These are phyloP conservation scores for Penicillium sp. DNA, from an alignment of 2,329 filamentous ascomycete species.

Conservation along the genomic window DNA sequence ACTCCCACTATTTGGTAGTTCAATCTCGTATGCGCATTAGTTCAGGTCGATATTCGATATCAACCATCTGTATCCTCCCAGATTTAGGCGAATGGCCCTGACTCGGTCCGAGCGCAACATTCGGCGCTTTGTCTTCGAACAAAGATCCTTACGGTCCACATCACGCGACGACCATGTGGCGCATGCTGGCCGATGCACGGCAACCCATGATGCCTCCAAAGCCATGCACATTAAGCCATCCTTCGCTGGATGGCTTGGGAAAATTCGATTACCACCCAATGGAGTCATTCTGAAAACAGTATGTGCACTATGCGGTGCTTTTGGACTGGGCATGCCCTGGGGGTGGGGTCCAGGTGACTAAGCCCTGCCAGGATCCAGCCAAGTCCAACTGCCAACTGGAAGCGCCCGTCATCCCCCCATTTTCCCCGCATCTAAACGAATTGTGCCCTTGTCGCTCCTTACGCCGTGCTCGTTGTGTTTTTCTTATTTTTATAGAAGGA, in stretches of 20 bases:
- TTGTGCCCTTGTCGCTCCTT: not conserved
- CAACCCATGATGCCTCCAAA: not conserved
- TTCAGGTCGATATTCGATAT: not conserved
- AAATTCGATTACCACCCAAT: not conserved
- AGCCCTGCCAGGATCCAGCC: slow-evolving; percentile 5
- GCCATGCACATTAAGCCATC: not conserved
- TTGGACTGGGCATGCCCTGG: not conserved
- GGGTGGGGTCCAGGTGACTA: slow-evolving; percentile 13
- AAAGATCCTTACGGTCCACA: slow-evolving; percentile 4
- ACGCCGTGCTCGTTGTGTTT: slow-evolving; percentile 5
- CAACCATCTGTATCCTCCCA: not conserved
- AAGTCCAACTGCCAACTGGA: not conserved
- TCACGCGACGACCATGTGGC: slow-evolving; percentile 19
- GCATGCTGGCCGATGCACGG: slow-evolving; percentile 1
- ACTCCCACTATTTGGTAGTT: not conserved
- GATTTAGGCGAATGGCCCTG: not conserved
- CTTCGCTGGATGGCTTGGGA: not conserved
- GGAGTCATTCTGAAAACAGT: not conserved
- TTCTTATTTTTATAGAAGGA: slow-evolving; percentile 22
- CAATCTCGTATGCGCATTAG: not conserved
- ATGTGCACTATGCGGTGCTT: too few relatives aligned
- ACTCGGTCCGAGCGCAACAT: not conserved
- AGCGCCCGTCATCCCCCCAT: slow-evolving; percentile 8
- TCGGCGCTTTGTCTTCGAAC: not conserved
- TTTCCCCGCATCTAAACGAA: slow-evolving; percentile 22